Evolutionary conservation across 2,329 filamentous ascomycete genomes (phyloP), one percentile per base, ranked within the genome.

Genomic region (Metarhizium album): DNA sequence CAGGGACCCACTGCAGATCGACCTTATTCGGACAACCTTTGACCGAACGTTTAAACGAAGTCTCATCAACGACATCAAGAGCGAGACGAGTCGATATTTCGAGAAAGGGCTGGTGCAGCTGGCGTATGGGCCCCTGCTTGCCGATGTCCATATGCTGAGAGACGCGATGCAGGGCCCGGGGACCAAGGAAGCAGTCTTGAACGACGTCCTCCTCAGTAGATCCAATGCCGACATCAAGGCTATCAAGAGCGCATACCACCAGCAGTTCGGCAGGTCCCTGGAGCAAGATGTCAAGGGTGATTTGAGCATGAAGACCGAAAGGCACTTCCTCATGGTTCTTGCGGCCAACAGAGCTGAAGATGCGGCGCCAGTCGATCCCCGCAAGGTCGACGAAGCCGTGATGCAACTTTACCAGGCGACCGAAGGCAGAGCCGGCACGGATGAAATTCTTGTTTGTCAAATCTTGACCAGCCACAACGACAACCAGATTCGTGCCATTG

Each of bases 201-300:
- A 95, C 64, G 91, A 97, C 59, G 78, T 95, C 5, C 75, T 97
- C 2, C 78, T 96, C 3, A 78, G 83, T 8, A 80, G 91, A 35
- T 86, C 83, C 35, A 97, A 97, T 61, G 89, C 90, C 33, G 91
- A 97, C 60, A 74, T 98, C 38, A 77, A 80, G 49, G 88, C 87
- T 38, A 96, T 98, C 74, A 95, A 94, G 70, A 68, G 74, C 45
- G 78, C 82, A 18, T 97, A 95, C 65, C 76, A 83, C 43, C 76
- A 77, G 16, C 80, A 77, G 1, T 90, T 84, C 71, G 72, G 74
- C 37, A 76, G 76, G 20, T 74, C 76, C 16, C 77, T 97, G 1
- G 84, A 90, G 59, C 70, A 74, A 13, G 86, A 86, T 50, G 80
- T 97, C 55, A 82, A 81, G 57, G 79, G 77, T 20, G 91, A 97